These are phyloP conservation scores for Cadophora luteo-olivacea DNA, from an alignment of 2,329 filamentous ascomycete species.

Conservation along the genomic window DNA sequence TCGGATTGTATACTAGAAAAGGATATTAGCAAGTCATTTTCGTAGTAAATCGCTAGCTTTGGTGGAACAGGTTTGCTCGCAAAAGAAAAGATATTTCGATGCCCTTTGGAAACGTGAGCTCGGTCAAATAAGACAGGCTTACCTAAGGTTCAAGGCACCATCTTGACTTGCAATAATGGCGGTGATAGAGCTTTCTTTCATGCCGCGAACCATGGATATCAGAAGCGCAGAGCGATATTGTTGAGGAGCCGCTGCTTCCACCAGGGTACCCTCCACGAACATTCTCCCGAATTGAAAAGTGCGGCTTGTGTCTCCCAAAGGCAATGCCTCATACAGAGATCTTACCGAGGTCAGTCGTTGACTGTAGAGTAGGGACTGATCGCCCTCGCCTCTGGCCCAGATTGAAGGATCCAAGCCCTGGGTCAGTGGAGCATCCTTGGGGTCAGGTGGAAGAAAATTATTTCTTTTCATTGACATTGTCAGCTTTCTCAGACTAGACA, in stretches of 20 bases:
- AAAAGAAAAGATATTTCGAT: too few species aligned
- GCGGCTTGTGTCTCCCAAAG: constrained; percentile 75
- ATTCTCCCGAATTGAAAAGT: constrained; percentile 83
- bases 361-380: constrained; percentile 38
- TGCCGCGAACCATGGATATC: constrained; percentile 75
- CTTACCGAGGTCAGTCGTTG: constrained; percentile 42
- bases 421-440: constrained; percentile 71
- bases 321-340: constrained; percentile 69
- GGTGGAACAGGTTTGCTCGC: too few species aligned
- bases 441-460: constrained; percentile 71
- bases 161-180: constrained; percentile 82
- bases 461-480: constrained; percentile 86
- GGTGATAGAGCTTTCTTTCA: constrained; percentile 71
- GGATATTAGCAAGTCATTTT: not conserved
- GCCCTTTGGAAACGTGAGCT: too few species aligned
- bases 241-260: constrained; percentile 74
- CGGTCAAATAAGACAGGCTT: not conserved
- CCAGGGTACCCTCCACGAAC: constrained; percentile 75
- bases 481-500: constrained; percentile 74
- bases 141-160: constrained; percentile 71
- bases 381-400: constrained; percentile 72
- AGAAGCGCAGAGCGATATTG: constrained; percentile 75
- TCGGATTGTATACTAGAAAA: constrained; percentile 67
- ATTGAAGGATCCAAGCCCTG: constrained; percentile 82
- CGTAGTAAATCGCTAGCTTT: too few species aligned